Percentiles rank a stretch among this genome's conserved stretches.
Conservation (phyloP, 495 filamentous ascomycete species). For the Monascus purpureus region DNA sequence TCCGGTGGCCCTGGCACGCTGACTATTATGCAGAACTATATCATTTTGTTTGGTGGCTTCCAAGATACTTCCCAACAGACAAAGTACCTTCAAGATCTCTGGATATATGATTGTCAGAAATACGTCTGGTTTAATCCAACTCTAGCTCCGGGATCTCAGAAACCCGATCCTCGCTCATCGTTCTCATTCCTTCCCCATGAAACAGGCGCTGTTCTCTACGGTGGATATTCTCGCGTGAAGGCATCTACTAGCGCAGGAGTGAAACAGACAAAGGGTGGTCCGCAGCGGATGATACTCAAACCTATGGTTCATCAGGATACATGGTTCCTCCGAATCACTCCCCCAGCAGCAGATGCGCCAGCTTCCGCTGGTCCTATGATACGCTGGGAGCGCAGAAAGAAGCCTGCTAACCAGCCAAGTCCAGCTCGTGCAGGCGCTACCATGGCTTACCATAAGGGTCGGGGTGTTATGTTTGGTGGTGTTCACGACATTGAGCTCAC, state of each 20-base stretch:
- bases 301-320: slow-evolving; percentile 87
- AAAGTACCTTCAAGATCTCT: slow-evolving; percentile 65
- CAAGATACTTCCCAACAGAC: slow-evolving; percentile 91
- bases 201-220: slow-evolving; percentile 73
- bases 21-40: slow-evolving; percentile 39
- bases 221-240: slow-evolving; percentile 89
- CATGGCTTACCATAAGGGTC: slow-evolving; percentile 83
- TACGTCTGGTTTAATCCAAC: slow-evolving; percentile 64
- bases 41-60: slow-evolving; percentile 70
- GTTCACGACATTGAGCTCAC: slow-evolving; percentile 88
- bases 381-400: slow-evolving; percentile 86
- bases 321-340: slow-evolving; percentile 77
- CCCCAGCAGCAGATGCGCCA: slow-evolving; percentile 48
- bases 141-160: slow-evolving; percentile 59
- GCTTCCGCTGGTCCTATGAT: slow-evolving; percentile 49
- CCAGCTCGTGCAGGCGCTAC: slow-evolving; percentile 76
- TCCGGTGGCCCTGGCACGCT: not conserved
- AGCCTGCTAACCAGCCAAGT: slow-evolving; percentile 75
- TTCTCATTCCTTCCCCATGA: slow-evolving; percentile 89
- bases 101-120: slow-evolving; percentile 55
- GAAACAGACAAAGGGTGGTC: slow-evolving; percentile 49
- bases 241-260: slow-evolving; percentile 28
- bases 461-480: slow-evolving; percentile 86
- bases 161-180: slow-evolving; percentile 78
- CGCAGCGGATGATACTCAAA: slow-evolving; percentile 55